Evolutionary conservation across 1,139 yeast genomes (phyloP).

Genomic region (Hansenula sp.): DNA sequence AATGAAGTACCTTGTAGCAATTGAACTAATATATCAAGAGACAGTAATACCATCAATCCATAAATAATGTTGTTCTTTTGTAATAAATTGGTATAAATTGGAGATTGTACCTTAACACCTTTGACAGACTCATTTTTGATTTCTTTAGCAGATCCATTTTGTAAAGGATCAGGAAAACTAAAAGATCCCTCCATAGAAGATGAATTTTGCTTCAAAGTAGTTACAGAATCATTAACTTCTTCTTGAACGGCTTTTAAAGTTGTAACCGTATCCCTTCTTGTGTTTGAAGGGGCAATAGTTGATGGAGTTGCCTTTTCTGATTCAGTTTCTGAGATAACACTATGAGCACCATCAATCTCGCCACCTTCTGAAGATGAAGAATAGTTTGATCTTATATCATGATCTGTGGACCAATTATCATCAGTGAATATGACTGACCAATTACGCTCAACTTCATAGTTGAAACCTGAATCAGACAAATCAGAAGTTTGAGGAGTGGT

Average conservation of each 20-base stretch:
- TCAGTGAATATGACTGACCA: constrained; percentile 24
- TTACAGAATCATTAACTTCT: constrained; percentile 6
- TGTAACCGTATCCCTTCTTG: constrained; percentile 5
- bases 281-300: not conserved
- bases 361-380: constrained; percentile 10
- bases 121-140: not conserved
- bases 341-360: constrained; percentile 5
- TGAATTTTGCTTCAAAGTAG: constrained; percentile 7
- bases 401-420: constrained; percentile 21
- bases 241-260: constrained; percentile 5
- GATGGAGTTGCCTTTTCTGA: constrained; percentile 8
- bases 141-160: not conserved
- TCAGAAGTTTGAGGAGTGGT: constrained; percentile 1
- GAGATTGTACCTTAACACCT: too few species aligned
- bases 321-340: constrained; percentile 15
- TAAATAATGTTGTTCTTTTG: not conserved
- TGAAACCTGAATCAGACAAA: constrained; percentile 10
- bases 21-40: not conserved
- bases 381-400: constrained; percentile 18
- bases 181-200: constrained; percentile 5
- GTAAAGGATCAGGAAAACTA: constrained; percentile 16
- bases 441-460: constrained; percentile 16
- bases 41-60: not conserved
- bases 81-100: too few species aligned
- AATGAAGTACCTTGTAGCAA: not conserved